Conservation (phyloP, 2,329 filamentous ascomycete species). For the Fusarium sublunatum region DNA sequence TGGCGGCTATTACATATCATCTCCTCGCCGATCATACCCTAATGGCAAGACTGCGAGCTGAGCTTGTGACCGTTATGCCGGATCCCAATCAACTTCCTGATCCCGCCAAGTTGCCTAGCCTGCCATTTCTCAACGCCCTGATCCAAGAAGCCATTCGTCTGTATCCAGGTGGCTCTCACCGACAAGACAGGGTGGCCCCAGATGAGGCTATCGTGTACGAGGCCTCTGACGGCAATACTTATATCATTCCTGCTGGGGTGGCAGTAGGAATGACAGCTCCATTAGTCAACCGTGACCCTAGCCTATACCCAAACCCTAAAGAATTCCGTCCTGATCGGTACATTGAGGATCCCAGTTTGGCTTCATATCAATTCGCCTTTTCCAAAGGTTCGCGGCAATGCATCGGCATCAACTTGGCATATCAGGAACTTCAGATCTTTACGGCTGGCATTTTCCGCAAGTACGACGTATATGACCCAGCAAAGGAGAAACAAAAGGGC, state of each 20-base stretch:
- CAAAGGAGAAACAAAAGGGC: constrained; percentile 3
- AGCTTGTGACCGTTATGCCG: constrained; percentile 45
- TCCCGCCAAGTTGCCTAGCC: constrained; percentile 45
- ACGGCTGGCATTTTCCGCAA: constrained; percentile 36
- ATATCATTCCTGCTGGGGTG: constrained; percentile 48
- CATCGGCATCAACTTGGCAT: constrained; percentile 37
- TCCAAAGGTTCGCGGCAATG: constrained; percentile 34
- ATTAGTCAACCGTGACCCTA: constrained; percentile 36
- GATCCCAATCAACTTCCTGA: constrained; percentile 15
- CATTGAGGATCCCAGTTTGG: constrained; percentile 25
- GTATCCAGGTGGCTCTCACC: constrained; percentile 51
- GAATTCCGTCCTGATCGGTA: constrained; percentile 43
- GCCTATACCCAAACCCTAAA: constrained; percentile 41
- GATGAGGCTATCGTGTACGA: constrained; percentile 47
- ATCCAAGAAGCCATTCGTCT: constrained; percentile 55
- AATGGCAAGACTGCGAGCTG: constrained; percentile 47
- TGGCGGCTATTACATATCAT: constrained; percentile 52
- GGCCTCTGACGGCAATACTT: constrained; percentile 34
- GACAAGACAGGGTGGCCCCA: constrained; percentile 47
- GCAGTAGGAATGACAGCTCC: constrained; percentile 54
- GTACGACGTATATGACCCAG: constrained; percentile 30
- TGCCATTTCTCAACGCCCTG: constrained; percentile 54
- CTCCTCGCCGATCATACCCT: constrained; percentile 50
- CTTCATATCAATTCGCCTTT: constrained; percentile 24
- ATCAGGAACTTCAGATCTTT: constrained; percentile 35